Percentiles rank a stretch among this genome's conserved stretches.
phyloP scores from a whole-genome alignment of 805 yeast genomes.

The Yarrowia osloensis region DNA sequence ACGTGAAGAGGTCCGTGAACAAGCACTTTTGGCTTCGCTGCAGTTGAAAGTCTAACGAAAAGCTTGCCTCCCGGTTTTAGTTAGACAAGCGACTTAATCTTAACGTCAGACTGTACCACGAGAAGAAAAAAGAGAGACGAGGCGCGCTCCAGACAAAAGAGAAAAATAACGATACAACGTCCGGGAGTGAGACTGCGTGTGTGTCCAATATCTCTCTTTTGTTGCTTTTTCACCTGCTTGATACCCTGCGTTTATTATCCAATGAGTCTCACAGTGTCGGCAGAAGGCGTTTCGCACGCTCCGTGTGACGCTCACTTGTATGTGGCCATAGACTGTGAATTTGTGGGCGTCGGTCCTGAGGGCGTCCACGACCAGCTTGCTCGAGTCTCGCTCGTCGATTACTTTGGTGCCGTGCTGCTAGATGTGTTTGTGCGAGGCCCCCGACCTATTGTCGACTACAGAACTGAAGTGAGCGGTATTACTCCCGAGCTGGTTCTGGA shows the following conservation, averaged over 20 bases:
- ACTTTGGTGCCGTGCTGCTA: constrained; percentile 66
- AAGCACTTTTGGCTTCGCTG: not conserved
- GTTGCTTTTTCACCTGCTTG: not conserved
- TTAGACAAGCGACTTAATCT: constrained; percentile 4
- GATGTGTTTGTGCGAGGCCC: constrained; percentile 77
- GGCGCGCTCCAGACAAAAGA: not conserved
- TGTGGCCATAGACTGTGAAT: constrained; percentile 88
- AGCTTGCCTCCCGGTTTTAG: not conserved
- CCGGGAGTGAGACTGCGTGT: not conserved
- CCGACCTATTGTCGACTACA: constrained; percentile 80
- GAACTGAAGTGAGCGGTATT: constrained; percentile 91
- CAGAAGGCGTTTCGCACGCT: not conserved
- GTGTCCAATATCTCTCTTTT: not conserved
- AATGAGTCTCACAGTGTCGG: constrained; percentile 7
- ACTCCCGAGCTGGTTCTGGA: constrained; percentile 64
- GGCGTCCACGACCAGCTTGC: constrained; percentile 74
- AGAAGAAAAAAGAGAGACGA: not conserved
- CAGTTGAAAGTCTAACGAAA: not conserved
- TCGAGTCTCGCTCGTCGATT: constrained; percentile 84
- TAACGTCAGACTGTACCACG: not conserved
- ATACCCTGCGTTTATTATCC: not conserved
- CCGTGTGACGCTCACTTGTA: constrained; percentile 46
- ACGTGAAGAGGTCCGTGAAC: not conserved
- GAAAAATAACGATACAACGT: not conserved
- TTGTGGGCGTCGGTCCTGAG: constrained; percentile 84